These are phyloP conservation scores for Sutorius eximius DNA, from an alignment of 1,284 basidiomycete genomes.

Conservation along the genomic window DNA sequence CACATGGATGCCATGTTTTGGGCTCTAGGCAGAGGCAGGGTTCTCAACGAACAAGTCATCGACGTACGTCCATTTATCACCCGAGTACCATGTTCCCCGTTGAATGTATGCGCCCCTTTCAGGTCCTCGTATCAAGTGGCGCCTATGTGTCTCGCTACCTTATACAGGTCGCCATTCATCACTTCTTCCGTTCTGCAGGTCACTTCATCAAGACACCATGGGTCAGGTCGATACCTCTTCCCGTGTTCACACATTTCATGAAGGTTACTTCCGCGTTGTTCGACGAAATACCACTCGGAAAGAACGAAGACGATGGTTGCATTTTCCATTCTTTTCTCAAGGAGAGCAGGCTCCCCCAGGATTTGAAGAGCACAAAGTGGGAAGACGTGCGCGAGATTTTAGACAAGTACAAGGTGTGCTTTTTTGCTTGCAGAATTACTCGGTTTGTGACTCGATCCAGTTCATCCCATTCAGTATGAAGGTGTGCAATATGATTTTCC, in stretches of 20 bases:
- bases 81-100: constrained; percentile 2
- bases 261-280: constrained; percentile 55
- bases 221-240: constrained; percentile 61
- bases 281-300: constrained; percentile 63
- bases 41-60: constrained; percentile 63
- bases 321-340: constrained; percentile 63
- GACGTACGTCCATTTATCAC: constrained; percentile 50
- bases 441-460: constrained; percentile 38
- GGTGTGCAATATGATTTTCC: constrained; percentile 39
- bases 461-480: constrained; percentile 75
- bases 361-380: constrained; percentile 56
- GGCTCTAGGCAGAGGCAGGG: constrained; percentile 65
- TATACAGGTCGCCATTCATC: constrained; percentile 71
- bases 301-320: constrained; percentile 71
- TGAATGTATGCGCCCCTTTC: constrained; percentile 25
- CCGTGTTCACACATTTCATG: constrained; percentile 63
- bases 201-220: constrained; percentile 72
- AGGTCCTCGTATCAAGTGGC: constrained; percentile 72
- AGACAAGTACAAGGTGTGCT: constrained; percentile 63
- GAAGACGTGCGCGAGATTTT: constrained; percentile 64
- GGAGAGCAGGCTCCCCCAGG: constrained; percentile 58
- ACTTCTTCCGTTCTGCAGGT: constrained; percentile 67
- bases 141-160: constrained; percentile 76
- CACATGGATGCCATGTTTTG: constrained; percentile 65
- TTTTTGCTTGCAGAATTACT: constrained; percentile 3